Conservation (phyloP, 768 basidiomycete species). For the Neoboletus subvelutipes region DNA sequence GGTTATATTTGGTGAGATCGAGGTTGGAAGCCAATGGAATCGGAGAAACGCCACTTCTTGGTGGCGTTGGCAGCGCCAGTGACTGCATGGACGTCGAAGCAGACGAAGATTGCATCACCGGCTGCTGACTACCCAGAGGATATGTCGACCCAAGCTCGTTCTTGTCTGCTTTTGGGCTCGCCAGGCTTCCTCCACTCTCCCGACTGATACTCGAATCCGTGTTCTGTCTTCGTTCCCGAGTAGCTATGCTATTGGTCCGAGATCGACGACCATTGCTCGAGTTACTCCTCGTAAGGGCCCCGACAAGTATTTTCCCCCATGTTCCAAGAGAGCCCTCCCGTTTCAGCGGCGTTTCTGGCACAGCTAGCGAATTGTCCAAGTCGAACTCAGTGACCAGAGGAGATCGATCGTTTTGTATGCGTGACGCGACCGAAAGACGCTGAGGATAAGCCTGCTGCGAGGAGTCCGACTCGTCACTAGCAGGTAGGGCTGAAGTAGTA, state of each 20-base stretch:
- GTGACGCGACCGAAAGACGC: conserved; percentile 61
- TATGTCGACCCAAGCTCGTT: conserved; percentile 38
- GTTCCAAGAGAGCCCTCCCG: conserved; percentile 56
- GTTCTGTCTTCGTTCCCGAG: conserved; percentile 64
- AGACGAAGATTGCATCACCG: conserved; percentile 60
- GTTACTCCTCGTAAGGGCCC: conserved; percentile 60
- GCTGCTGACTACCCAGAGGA: conserved; percentile 51
- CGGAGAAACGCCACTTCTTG: conserved; percentile 67
- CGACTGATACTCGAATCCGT: conserved; percentile 73
- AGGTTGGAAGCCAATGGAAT: conserved; percentile 71
- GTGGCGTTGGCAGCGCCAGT: conserved; percentile 51
- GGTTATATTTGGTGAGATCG: conserved; percentile 70
- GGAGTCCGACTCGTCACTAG: conserved; percentile 49
- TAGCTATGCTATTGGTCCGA: conserved; percentile 72
- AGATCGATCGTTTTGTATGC: conserved; percentile 59
- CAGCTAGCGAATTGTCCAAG: conserved; percentile 46
- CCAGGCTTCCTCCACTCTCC: conserved; percentile 73
- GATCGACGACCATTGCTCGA: conserved; percentile 74
- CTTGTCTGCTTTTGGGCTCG: conserved; percentile 60
- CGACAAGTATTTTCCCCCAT: conserved; percentile 71
- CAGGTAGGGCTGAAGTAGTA: conserved; percentile 37
- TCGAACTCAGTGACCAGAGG: conserved; percentile 50
- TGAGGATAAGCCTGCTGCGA: conserved; percentile 55
- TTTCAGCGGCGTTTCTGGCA: conserved; percentile 50
- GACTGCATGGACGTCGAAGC: conserved; percentile 65